Base-by-base conservation (phyloP, 2,329 filamentous ascomycete species). In the Botrytis fragariae region DNA sequence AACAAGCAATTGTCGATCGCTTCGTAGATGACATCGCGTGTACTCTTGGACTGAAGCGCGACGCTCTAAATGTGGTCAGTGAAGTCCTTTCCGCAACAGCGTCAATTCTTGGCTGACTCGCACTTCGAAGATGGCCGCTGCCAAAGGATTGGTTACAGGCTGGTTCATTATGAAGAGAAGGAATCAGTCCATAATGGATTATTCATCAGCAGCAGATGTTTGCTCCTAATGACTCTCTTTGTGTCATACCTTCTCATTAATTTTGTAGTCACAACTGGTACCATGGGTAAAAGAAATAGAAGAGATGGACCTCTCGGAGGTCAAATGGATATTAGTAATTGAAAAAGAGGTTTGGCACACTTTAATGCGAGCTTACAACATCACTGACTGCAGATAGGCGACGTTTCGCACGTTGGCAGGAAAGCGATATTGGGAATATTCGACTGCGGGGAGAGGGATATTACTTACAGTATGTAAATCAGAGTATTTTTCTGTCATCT, bases 11-110 rank as follows among this genome's bases (percentile, higher is more conserved):
- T 22, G 92, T 96, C 0, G 91, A 96, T 79, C 85, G 86, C 44
- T 88, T 93, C 63, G 88, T 96, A 0, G 92, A 96, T 78, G 90
- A 93, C 75, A 83, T 97, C 51, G 92, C 93, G 0, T 89, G 86
- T 72, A 93, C 92, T 0, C 86, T 96, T 25, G 86, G 86, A 0
- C 83, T 93, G 14, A 84, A 88, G 9, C 87, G 93, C 48, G 85
- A 88, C 72, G 85, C 87, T 25, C 83, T 96, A 32, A 93, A 93
- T 74, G 90, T 97, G 79, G 92, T 93, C 80, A 70, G 87, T 67
- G 20, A 10, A 42, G 16, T 78, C 22, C 2, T 32, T 16, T n/a
- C 20, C n/a, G 8, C 45, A n/a, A 25, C 25, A 22, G 59, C 10
- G 14, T 32, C 42, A 54, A 14, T 35, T 61, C 16, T 22, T n/a